Evolutionary conservation across 1,284 basidiomycete genomes (phyloP).

Genomic region (Melampsora americana): DNA sequence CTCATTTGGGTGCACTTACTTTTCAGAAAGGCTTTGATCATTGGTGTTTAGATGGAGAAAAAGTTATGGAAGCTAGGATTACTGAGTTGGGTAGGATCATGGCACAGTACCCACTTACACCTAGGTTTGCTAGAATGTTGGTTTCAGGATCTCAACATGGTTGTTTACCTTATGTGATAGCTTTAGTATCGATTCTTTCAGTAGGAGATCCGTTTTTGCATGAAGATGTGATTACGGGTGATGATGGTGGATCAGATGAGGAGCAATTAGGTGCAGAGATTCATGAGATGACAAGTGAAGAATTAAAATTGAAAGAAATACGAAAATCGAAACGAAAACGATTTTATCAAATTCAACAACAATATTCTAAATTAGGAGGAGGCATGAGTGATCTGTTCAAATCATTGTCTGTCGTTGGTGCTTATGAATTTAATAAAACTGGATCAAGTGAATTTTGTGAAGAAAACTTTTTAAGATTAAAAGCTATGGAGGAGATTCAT

Average conservation of each 20-base stretch:
- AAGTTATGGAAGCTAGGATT: conserved; percentile 61
- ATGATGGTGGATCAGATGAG: conserved; percentile 65
- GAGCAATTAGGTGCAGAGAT: conserved; percentile 8
- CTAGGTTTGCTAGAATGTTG: conserved; percentile 90
- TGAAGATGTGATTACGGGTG: conserved; percentile 69
- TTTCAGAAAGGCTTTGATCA: conserved; percentile 15
- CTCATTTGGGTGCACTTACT: conserved; percentile 71
- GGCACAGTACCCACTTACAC: conserved; percentile 88
- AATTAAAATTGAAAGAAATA: conserved; percentile 75
- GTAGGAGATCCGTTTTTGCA: conserved; percentile 95
- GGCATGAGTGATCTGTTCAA: conserved; percentile 86
- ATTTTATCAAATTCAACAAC: conserved; percentile 56
- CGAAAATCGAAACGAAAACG: conserved; percentile 42
- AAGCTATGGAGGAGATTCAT: conserved; percentile 99
- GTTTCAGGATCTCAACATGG: conserved; percentile 86
- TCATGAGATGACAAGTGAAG: conserved; percentile 62
- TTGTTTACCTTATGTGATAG: conserved; percentile 85
- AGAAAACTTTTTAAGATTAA: conserved; percentile 66
- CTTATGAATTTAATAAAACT: conserved; percentile 75
- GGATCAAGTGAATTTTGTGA: conserved; percentile 67
- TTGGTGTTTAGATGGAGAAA: conserved; percentile 58
- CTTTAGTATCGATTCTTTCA: conserved; percentile 84
- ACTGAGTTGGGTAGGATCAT: conserved; percentile 85
- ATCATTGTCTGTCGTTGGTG: conserved; percentile 84
- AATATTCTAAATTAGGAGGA: conserved; percentile 74